A percentile compares a stretch with the other conserved stretches of the same genome.
These are phyloP conservation scores for Leccinum boreale DNA, from an alignment of 768 basidiomycete species.

Conservation along the genomic window DNA sequence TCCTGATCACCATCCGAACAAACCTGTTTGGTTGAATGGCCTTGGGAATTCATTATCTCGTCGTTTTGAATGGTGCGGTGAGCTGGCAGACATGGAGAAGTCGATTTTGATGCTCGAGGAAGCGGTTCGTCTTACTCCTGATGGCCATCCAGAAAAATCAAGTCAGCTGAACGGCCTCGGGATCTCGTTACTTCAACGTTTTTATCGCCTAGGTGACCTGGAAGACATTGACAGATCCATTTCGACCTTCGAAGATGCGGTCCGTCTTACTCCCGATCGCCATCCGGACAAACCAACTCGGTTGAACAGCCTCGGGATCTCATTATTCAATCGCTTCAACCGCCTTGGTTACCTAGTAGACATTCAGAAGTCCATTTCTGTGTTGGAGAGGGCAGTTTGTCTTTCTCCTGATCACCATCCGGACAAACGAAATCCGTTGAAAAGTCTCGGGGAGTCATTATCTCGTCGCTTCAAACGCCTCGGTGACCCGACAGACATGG, in stretches of 20 bases:
- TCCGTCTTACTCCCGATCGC: background rate
- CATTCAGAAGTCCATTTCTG: background rate
- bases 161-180: background rate
- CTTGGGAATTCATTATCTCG: background rate
- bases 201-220: background rate
- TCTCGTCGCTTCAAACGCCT: background rate
- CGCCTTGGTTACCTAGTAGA: background rate
- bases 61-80: background rate
- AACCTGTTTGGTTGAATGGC: background rate
- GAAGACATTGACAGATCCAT: background rate
- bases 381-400: background rate
- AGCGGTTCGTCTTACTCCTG: background rate
- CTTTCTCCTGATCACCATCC: background rate
- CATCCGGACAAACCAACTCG: background rate
- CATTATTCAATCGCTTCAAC: background rate
- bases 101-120: background rate
- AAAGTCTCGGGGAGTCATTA: background rate
- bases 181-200: background rate
- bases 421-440: background rate
- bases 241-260: background rate
- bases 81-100: background rate
- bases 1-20: background rate
- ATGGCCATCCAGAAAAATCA: background rate
- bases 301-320: background rate
- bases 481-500: background rate